Percentiles rank a stretch among this genome's conserved stretches.
Conservation (phyloP, 75 land plant species). For the Azolla pinnata region DNA sequence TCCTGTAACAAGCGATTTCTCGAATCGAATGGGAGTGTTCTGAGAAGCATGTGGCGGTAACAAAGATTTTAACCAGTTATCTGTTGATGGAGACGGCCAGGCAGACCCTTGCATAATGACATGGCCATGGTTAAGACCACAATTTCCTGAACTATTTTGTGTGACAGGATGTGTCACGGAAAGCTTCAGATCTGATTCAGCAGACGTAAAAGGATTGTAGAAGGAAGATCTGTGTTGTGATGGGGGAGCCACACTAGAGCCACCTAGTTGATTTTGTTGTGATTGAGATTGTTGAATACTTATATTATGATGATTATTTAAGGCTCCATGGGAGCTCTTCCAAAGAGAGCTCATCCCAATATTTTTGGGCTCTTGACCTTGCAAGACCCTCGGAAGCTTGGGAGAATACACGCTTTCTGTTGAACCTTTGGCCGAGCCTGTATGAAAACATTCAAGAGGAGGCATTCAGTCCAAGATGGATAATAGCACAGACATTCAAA, state of each 20-base stretch:
- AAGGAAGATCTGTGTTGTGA: conserved; percentile 23
- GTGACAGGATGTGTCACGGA: conserved; percentile 10
- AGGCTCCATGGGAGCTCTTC: conserved; percentile 20
- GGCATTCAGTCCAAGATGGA: neutral
- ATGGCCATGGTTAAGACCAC: conserved; percentile 18
- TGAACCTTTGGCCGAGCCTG: conserved; percentile 27
- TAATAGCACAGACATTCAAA: neutral
- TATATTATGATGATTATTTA: conserved; percentile 17
- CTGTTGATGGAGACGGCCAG: conserved; percentile 16
- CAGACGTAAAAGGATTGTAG: conserved; percentile 17
- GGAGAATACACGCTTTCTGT: conserved; percentile 33
- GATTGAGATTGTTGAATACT: conserved; percentile 31
- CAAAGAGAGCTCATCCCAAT: conserved; percentile 35
- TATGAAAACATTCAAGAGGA: neutral
- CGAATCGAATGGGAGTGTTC: neutral
- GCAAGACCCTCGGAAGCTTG: conserved; percentile 59
- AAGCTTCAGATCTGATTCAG: conserved; percentile 25
- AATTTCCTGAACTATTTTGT: conserved; percentile 17
- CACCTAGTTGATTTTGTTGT: conserved; percentile 33
- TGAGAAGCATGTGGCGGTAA: conserved; percentile 4
- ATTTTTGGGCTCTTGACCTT: conserved; percentile 66
- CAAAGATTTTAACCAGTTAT: conserved; percentile 35
- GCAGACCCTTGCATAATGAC: conserved; percentile 16
- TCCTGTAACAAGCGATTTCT: conserved; percentile 7
- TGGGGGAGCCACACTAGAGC: too few relatives aligned